Evolutionary conservation across 2,329 filamentous ascomycete genomes (phyloP), one percentile per base, ranked within the genome.

Genomic region (Arthrinium phaeospermum): DNA sequence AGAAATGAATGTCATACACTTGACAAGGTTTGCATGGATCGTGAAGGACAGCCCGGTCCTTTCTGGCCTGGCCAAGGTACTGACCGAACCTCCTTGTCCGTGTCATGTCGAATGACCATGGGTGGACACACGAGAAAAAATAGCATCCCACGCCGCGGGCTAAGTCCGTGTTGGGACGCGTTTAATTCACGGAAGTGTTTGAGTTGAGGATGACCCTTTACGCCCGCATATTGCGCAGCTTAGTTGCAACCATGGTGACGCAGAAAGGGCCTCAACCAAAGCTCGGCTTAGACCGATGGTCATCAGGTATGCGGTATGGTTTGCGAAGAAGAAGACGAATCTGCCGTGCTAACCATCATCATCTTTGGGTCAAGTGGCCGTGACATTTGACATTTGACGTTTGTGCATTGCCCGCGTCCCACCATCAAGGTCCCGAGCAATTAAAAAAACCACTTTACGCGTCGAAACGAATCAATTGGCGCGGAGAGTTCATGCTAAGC

Each of bases 61-160:
- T 64, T 19, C 57, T 41, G 41, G 57, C 34, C 57, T 41, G 41
- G 57, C 34, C 57, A 37, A 64, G 57, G 57, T 41, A 64, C 14
- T 41, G 30, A 64, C 6, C 24, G 30, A 64, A 64, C 19, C 57
- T 64, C 57, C 57, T 64, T 64, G 57, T 64, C 57, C 57, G 57
- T 64, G 57, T 64, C 57, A 64, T 64, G 57, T 64, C 57, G 57
- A 64, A 64, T 64, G 57, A 64, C 57, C 41, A 22, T 64, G 57
- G 57, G 34, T 64, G 53, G 53, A 37, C 57, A 41, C 34, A 37
- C 57, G 10, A 4, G 19, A 64, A 24, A 64, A 64, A 64, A 41
- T 64, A 41, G 57, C 22, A 64, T 14, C 19, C 34, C 22, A 64
- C 57, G 57, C 34, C 57, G 57, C 34, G 57, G n/a, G n/a, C 34